Base-by-base conservation (phyloP, 208 protist species). In the Sergeia podlipaevii region DNA sequence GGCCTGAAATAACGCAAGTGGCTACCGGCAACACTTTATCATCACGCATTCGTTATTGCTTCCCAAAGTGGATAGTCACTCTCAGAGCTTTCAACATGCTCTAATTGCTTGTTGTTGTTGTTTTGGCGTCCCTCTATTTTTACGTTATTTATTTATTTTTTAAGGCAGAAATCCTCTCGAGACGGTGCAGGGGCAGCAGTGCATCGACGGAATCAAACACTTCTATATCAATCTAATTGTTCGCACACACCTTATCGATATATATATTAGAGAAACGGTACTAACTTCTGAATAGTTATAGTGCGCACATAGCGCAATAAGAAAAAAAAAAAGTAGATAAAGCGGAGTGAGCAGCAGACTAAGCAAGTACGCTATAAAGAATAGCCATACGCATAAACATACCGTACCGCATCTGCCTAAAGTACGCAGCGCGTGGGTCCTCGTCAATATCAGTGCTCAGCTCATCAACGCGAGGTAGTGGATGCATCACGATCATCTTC, bases 381-480 rank as follows among this genome's bases (percentile, higher is more conserved):
- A 99, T 79, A 21, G 97, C 97, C 98, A 99, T 99, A 59, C 98
- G 95, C 70, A 98, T 95, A 63, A 97, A 98, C 68, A 99, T 80
- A 10, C 98, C 98, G 57, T 98, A 96, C 49, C 91, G 84, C 95
- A 98, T 98, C 79, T 99, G 97, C 29, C 92, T 80, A 73, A 99
- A 99, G 85, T 99, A 99, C 18, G 88, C 95, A 3, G 97, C 91
- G 49, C 97, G 89, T 24, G 96, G 93, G 68, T 99, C 97, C 42
- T 56, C 60, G 50, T 97, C 95, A 29, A 98, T 73, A 46, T 92
- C 89, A 20, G 85, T 72, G 64, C 64, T 80, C 46, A 99, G 96
- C 80, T 99, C 98, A 55, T 98, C 89, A 24, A 98, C 96, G 41
- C 98, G 86, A 13, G 98, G 98, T 23, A 99, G 86, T 29, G 98